Percentiles rank a stretch among this genome's conserved stretches.
These are phyloP conservation scores for Hyphopichia wangnamkhiaoensis DNA, from an alignment of 1,139 yeast species.

Conservation along the genomic window DNA sequence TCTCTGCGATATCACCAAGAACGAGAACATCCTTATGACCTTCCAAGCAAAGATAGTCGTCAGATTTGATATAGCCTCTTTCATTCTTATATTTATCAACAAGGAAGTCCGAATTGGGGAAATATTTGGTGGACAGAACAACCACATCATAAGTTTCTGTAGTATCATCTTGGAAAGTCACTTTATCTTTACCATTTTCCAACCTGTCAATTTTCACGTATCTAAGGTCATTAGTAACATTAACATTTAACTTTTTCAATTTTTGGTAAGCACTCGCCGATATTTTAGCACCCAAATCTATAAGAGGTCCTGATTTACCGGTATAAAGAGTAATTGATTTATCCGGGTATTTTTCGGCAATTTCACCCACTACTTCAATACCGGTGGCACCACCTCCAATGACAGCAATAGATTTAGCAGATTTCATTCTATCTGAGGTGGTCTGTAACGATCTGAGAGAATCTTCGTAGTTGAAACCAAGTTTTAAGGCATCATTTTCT, in stretches of 20 bases:
- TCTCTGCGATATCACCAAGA: constrained; percentile 33
- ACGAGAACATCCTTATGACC: constrained; percentile 28
- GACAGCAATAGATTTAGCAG: constrained; percentile 29
- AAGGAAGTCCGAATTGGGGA: constrained; percentile 14
- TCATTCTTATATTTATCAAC: constrained; percentile 15
- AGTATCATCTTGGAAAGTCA: constrained; percentile 18
- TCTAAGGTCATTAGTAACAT: constrained; percentile 24
- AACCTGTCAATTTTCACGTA: constrained; percentile 7
- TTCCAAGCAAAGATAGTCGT: constrained; percentile 24
- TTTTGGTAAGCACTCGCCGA: constrained; percentile 17
- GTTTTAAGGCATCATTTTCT: constrained; percentile 25
- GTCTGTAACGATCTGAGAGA: constrained; percentile 16
- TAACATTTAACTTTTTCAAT: constrained; percentile 24
- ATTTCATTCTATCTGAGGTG: constrained; percentile 15
- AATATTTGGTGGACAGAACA: constrained; percentile 27
- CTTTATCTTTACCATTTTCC: constrained; percentile 5
- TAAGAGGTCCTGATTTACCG: constrained; percentile 27
- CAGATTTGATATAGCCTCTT: constrained; percentile 25
- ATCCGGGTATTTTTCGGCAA: constrained; percentile 21
- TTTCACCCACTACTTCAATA: constrained; percentile 40
- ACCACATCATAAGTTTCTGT: constrained; percentile 25
- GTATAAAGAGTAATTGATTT: constrained; percentile 26
- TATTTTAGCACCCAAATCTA: constrained; percentile 13
- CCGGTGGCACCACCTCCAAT: constrained; percentile 46
- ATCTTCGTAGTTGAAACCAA: constrained; percentile 17